Percentiles rank a stretch among this genome's conserved stretches.
Evolutionary conservation across 1,284 basidiomycete species (phyloP).

Genomic region (Pascua sp.): DNA sequence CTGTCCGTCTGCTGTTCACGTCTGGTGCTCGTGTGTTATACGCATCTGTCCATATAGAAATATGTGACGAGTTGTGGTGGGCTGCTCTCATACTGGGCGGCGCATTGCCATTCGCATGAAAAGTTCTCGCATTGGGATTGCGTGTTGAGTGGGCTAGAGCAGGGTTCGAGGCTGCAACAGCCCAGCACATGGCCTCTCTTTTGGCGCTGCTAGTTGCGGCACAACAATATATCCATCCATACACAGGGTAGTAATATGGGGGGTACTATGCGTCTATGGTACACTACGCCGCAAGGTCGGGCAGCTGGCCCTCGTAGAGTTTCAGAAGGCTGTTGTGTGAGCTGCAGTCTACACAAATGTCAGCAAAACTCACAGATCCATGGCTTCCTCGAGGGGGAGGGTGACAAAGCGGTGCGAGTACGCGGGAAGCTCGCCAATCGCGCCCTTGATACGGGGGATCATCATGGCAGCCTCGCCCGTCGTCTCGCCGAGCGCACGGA

Average conservation of each 20-base stretch:
- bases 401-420: slow-evolving; percentile 85
- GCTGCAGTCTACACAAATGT: neutral
- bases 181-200: too few relatives aligned
- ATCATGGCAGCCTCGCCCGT: slow-evolving; percentile 73
- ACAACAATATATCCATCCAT: too few relatives aligned
- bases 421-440: slow-evolving; percentile 72
- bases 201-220: too few relatives aligned
- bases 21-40: too few relatives aligned
- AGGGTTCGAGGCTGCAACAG: too few relatives aligned
- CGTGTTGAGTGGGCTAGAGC: too few relatives aligned
- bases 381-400: slow-evolving; percentile 73
- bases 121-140: too few relatives aligned
- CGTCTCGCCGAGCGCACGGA: slow-evolving; percentile 78
- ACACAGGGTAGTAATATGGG: neutral
- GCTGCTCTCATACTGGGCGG: too few relatives aligned
- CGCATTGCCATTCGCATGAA: too few relatives aligned
- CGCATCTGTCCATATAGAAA: too few relatives aligned
- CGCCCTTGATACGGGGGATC: slow-evolving; percentile 74
- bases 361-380: slow-evolving; percentile 58
- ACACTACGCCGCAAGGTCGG: slow-evolving; percentile 7
- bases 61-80: too few relatives aligned
- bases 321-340: slow-evolving; percentile 55
- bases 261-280: neutral
- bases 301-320: slow-evolving; percentile 73
- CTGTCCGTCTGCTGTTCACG: too few relatives aligned